A percentile compares a stretch with the other conserved stretches of the same genome.
phyloP scores from a whole-genome alignment of 169 alveolate species.

The Theileria orientalis region DNA sequence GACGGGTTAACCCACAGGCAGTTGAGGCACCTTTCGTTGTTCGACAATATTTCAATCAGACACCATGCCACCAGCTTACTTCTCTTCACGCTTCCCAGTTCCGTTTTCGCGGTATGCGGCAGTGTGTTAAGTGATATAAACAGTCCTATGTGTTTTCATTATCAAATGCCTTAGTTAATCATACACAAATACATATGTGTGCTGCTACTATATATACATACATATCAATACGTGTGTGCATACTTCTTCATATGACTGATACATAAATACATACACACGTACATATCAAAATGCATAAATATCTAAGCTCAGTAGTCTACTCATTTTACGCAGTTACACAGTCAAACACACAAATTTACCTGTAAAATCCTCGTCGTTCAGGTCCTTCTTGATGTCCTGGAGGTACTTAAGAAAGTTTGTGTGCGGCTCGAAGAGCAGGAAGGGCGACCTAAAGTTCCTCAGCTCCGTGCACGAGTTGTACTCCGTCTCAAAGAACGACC shows the following conservation, averaged over 20 bases:
- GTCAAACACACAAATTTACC: slow-evolving; percentile 51
- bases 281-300: neutral
- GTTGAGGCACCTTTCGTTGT: slow-evolving; percentile 68
- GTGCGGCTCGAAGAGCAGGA: slow-evolving; percentile 41
- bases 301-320: neutral
- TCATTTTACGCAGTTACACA: neutral
- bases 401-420: slow-evolving; percentile 41
- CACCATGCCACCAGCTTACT: slow-evolving; percentile 70
- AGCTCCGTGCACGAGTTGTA: slow-evolving; percentile 46
- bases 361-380: slow-evolving; percentile 66
- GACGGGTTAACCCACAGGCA: slow-evolving; percentile 72
- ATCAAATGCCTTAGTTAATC: neutral
- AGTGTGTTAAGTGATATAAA: slow-evolving; percentile 61
- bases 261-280: neutral
- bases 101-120: slow-evolving; percentile 56
- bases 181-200: too few relatives aligned
- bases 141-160: slow-evolving; percentile 20
- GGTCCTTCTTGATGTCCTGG: slow-evolving; percentile 33
- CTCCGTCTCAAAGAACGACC: slow-evolving; percentile 56
- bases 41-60: slow-evolving; percentile 61
- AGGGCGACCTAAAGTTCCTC: slow-evolving; percentile 63
- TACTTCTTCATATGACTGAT: neutral
- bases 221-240: neutral
- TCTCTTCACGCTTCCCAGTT: slow-evolving; percentile 63
- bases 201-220: too few relatives aligned